phyloP scores from a whole-genome alignment of 2,329 filamentous ascomycete species.

The Beauveria sp. region DNA sequence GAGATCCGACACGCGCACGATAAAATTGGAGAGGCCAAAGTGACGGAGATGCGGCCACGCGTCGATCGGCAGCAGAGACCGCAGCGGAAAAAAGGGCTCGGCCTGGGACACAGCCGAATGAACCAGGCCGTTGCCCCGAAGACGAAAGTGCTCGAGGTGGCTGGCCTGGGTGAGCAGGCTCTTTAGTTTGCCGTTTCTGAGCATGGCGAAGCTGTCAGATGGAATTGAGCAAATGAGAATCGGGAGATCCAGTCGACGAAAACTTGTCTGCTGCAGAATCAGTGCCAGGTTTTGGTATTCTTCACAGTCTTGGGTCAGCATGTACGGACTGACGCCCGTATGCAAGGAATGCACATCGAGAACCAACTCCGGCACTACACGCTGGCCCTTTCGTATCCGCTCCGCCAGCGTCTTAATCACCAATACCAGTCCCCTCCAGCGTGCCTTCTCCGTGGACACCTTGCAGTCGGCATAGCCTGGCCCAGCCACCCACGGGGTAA shows the following conservation, averaged over 20 bases:
- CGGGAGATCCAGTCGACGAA: not conserved
- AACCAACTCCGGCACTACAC: constrained; percentile 26
- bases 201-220: not conserved
- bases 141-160: constrained; percentile 18
- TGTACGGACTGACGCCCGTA: constrained; percentile 24
- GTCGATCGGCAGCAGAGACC: constrained; percentile 22
- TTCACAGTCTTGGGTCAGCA: constrained; percentile 21
- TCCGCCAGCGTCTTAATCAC: constrained; percentile 20
- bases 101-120: not conserved
- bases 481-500: not conserved
- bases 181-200: constrained; percentile 9
- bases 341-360: constrained; percentile 23
- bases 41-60: constrained; percentile 22
- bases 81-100: constrained; percentile 16
- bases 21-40: constrained; percentile 22
- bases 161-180: constrained; percentile 12
- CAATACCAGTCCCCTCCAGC: constrained; percentile 26
- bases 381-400: constrained; percentile 12
- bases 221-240: not conserved
- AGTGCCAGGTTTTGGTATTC: constrained; percentile 20
- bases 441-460: not conserved
- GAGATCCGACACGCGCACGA: constrained; percentile 20
- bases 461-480: not conserved
- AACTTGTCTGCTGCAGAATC: not conserved
- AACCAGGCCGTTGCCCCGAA: constrained; percentile 12